Conservation (phyloP, 2,329 filamentous ascomycete species). For the Phoma sp. region DNA sequence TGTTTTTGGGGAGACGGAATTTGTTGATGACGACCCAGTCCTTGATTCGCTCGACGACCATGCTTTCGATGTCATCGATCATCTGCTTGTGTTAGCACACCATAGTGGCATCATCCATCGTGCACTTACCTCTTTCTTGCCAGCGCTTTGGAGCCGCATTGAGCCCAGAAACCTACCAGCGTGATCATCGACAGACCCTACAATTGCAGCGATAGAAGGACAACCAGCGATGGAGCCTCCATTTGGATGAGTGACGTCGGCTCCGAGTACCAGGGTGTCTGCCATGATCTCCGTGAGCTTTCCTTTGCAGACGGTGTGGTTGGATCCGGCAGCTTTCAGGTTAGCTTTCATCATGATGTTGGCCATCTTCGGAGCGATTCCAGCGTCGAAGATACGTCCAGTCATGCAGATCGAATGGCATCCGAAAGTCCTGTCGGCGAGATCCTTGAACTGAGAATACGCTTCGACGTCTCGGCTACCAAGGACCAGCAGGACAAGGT, state of each 20-base stretch:
- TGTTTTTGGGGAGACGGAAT: neutral
- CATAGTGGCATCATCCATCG: too few species aligned
- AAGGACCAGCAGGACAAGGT: too few species aligned
- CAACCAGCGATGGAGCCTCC: conserved; percentile 22
- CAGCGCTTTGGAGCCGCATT: conserved; percentile 39
- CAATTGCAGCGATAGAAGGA: conserved; percentile 52
- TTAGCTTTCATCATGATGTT: conserved; percentile 33
- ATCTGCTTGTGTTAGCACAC: too few species aligned
- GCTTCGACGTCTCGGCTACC: too few species aligned
- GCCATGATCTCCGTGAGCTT: neutral
- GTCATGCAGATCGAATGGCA: too few species aligned
- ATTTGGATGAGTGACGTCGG: conserved; percentile 53
- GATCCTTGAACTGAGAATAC: too few species aligned
- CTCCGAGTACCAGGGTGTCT: conserved; percentile 19
- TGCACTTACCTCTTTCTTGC: too few species aligned
- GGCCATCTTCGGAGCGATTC: too few species aligned
- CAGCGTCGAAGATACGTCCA: too few species aligned
- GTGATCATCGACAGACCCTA: conserved; percentile 46
- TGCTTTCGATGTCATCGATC: too few species aligned
- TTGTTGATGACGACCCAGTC: conserved; percentile 8
- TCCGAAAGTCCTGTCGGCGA: too few species aligned
- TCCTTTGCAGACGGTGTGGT: conserved; percentile 18
- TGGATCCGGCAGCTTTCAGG: conserved; percentile 33
- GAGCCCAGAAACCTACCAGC: conserved; percentile 46
- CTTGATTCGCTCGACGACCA: conserved; percentile 16